A percentile compares a stretch with the other conserved stretches of the same genome.
These are phyloP conservation scores for Eucalyptus sideroxylon DNA, from an alignment of 345 rosid species.

Conservation along the genomic window DNA sequence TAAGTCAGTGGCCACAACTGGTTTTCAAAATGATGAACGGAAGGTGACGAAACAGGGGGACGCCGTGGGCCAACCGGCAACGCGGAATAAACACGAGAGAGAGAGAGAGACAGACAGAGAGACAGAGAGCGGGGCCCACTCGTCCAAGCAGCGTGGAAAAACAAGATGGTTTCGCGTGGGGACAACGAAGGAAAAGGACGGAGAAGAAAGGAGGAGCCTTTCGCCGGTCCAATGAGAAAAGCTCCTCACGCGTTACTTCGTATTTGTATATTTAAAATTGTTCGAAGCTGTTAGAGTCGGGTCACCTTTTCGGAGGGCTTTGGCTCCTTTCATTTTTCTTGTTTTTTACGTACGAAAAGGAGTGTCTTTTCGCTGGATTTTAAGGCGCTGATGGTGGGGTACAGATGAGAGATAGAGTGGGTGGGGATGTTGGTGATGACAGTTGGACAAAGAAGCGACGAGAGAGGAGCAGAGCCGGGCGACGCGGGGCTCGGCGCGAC, in stretches of 20 bases:
- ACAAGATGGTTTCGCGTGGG: not conserved
- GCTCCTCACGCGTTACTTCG: not conserved
- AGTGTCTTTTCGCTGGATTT: accelerated
- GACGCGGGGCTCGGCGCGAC: not conserved
- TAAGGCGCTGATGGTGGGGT: not conserved
- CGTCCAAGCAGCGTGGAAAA: not conserved
- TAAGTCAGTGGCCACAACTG: not conserved
- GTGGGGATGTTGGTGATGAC: not conserved
- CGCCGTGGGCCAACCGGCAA: not conserved
- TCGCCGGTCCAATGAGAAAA: not conserved
- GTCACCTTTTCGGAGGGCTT: not conserved
- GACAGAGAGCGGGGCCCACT: not conserved
- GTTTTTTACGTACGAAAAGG: not conserved
- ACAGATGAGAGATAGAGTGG: not conserved
- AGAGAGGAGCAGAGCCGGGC: not conserved
- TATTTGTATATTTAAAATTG: not conserved
- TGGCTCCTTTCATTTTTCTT: not conserved
- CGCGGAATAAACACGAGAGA: too few relatives aligned
- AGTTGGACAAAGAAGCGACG: not conserved
- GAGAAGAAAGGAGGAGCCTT: not conserved
- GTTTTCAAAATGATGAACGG: not conserved
- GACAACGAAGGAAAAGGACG: not conserved
- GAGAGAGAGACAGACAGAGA: not conserved
- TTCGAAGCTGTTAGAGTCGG: not conserved
- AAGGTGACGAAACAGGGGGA: not conserved